A percentile compares a stretch with the other conserved stretches of the same genome.
Evolutionary conservation across 352 stramenopile genomes (phyloP).

Genomic region (Phytopythium mirpurense): DNA sequence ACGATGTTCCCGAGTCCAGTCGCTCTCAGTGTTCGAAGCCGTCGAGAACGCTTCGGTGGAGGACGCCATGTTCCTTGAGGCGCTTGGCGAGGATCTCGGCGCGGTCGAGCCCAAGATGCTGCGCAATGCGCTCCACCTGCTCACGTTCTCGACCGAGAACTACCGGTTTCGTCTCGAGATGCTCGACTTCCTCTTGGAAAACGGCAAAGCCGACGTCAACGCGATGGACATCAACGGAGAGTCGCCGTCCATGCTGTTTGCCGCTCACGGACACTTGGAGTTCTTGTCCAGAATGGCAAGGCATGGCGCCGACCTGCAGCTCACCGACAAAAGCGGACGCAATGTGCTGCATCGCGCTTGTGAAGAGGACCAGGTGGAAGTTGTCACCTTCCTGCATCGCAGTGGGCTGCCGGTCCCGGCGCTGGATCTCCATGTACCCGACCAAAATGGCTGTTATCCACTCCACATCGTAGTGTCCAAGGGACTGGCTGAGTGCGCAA

Average conservation of each 20-base stretch:
- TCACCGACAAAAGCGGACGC: slow-evolving; percentile 21
- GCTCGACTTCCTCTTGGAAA: slow-evolving; percentile 44
- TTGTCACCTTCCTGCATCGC: slow-evolving; percentile 32
- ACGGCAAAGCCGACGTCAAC: slow-evolving; percentile 32
- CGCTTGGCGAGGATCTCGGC: slow-evolving; percentile 32
- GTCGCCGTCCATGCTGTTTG: slow-evolving; percentile 52
- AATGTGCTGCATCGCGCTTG: slow-evolving; percentile 62
- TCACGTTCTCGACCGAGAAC: slow-evolving; percentile 50
- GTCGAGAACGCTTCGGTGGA: slow-evolving; percentile 51
- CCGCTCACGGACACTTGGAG: slow-evolving; percentile 36
- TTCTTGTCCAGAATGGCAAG: slow-evolving; percentile 33
- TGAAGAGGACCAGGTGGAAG: slow-evolving; percentile 54
- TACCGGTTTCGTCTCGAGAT: slow-evolving; percentile 36
- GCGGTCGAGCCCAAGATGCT: slow-evolving; percentile 31
- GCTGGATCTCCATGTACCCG: slow-evolving; percentile 19
- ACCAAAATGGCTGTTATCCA: slow-evolving; percentile 28
- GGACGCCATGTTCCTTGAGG: slow-evolving; percentile 45
- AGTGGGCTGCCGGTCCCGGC: background rate
- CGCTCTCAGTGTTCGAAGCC: slow-evolving; percentile 46
- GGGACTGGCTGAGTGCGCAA: slow-evolving; percentile 48
- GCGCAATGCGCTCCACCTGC: slow-evolving; percentile 47
- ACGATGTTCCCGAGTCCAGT: slow-evolving; percentile 1
- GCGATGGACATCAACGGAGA: slow-evolving; percentile 33
- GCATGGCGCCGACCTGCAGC: slow-evolving; percentile 19
- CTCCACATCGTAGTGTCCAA: slow-evolving; percentile 40